Conservation (phyloP, 2,329 filamentous ascomycete species). For the Cadophora sp. region DNA sequence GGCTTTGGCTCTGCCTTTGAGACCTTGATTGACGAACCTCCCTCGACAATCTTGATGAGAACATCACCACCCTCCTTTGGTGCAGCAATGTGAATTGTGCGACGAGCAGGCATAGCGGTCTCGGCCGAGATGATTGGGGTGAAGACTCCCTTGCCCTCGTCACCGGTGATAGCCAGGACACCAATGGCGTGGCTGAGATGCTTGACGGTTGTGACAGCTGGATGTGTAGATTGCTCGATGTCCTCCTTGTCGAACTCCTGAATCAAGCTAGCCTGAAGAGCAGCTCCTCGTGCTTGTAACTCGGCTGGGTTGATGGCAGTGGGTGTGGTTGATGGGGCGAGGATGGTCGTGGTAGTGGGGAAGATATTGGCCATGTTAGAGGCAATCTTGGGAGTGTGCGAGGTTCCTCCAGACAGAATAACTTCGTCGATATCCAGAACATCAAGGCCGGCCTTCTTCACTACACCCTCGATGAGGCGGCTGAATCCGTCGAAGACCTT, state of each 20-base stretch:
- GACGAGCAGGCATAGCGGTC: conserved; percentile 88
- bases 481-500: conserved; percentile 91
- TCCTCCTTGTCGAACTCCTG: conserved; percentile 93
- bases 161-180: conserved; percentile 71
- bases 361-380: conserved; percentile 81
- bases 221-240: conserved; percentile 95
- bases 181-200: conserved; percentile 90
- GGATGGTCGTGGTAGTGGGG: conserved; percentile 77
- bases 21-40: conserved; percentile 88
- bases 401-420: conserved; percentile 88
- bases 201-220: conserved; percentile 91
- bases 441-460: conserved; percentile 93
- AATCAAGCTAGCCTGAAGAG: conserved; percentile 93
- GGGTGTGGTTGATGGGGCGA: conserved; percentile 81
- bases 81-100: conserved; percentile 78
- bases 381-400: conserved; percentile 93
- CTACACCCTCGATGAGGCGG: conserved; percentile 79
- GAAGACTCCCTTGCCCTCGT: conserved; percentile 72
- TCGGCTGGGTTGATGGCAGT: conserved; percentile 93
- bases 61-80: conserved; percentile 87
- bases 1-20: conserved; percentile 84
- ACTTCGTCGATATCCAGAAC: conserved; percentile 94
- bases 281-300: conserved; percentile 85
- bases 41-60: conserved; percentile 87
- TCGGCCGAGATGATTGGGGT: conserved; percentile 82